Evolutionary conservation across 2,329 filamentous ascomycete species (phyloP).

Genomic region (Fusarium sp.): DNA sequence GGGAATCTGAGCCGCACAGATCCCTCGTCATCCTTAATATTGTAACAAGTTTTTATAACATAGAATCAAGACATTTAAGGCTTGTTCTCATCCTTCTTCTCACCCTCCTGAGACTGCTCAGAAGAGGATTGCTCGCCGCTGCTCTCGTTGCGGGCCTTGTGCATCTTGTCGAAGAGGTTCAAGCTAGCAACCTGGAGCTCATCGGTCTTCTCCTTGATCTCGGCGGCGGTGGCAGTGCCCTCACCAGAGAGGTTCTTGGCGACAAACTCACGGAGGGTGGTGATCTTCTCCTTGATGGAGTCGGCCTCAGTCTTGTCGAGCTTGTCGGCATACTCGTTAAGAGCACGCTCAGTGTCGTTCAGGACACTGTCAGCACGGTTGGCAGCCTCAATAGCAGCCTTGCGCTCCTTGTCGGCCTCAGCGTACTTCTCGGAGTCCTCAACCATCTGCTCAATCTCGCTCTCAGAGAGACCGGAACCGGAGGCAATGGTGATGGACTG

Average conservation of each 20-base stretch:
- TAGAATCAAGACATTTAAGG: constrained; percentile 60
- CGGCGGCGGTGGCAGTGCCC: constrained; percentile 83
- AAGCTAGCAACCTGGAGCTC: constrained; percentile 96
- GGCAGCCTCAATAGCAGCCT: constrained; percentile 92
- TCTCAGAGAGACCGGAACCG: constrained; percentile 93
- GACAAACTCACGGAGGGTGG: constrained; percentile 85
- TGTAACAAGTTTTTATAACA: constrained; percentile 48
- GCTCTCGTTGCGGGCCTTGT: constrained; percentile 87
- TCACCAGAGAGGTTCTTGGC: constrained; percentile 96
- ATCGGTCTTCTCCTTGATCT: constrained; percentile 99
- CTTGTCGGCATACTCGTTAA: constrained; percentile 96
- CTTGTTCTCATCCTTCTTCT: constrained; percentile 83
- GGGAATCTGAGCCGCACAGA: constrained; percentile 52
- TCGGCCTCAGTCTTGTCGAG: constrained; percentile 97
- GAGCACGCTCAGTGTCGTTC: constrained; percentile 97
- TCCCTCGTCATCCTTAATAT: constrained; percentile 50
- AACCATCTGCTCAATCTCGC: constrained; percentile 97
- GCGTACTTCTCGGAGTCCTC: constrained; percentile 97
- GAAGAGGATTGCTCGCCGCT: constrained; percentile 64
- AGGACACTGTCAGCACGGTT: constrained; percentile 97
- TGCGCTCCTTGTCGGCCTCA: constrained; percentile 95
- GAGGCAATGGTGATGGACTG: constrained; percentile 99
- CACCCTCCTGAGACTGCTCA: constrained; percentile 68
- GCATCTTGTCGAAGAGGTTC: constrained; percentile 99
- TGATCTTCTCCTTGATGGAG: constrained; percentile 93